Evolutionary conservation across 371 early-diverging fungal species (phyloP), one percentile per base, ranked within the genome.

Genomic region (Mucor mucedo): DNA sequence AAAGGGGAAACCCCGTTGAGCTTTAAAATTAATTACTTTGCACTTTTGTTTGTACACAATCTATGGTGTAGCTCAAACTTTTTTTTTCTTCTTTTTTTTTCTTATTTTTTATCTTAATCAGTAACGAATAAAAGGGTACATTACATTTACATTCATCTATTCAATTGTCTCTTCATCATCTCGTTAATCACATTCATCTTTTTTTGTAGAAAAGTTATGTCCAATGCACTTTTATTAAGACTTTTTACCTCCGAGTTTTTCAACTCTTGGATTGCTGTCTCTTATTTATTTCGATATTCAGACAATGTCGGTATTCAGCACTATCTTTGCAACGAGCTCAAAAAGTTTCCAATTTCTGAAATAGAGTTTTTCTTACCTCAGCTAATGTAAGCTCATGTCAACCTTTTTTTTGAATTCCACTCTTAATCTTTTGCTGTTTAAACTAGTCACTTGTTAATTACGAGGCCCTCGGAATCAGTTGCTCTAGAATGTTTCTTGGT

Each of bases 191-290:
- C 21, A n/a, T n/a, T 21, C 1, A 21, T 21, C 21, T 21, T 21
- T 21, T 21, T 21, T 21, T 21, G 21, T 21, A 21, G 21, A 21
- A 21, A 21, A 21, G 21, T 21, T 21, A 76, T 76, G 76, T 63
- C 84, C 21, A 82, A 84, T 61, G 75, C 78, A 13, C 61, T 84
- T 40, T 74, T 94, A 44, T 77, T 94, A 63, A 77, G 94, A 27
- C 76, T 94, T 16, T 94, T 95, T 79, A 89, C 91, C 50, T 92
- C 93, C 40, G 90, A 95, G 59, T 93, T 89, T 74, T 96, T 98
- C 74, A 91, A 95, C 76, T 78, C 93, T 38, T 91, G 95, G 85
- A 84, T 96, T 61, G 97, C 95, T 14, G 77, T 97, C 14, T 88
- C 87, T 27, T 99, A 97, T 76, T 79, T 99, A 27, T 89, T 90